These are phyloP conservation scores for Pilobolus umbonatus DNA, from an alignment of 192 early-diverging fungal species.

Conservation along the genomic window DNA sequence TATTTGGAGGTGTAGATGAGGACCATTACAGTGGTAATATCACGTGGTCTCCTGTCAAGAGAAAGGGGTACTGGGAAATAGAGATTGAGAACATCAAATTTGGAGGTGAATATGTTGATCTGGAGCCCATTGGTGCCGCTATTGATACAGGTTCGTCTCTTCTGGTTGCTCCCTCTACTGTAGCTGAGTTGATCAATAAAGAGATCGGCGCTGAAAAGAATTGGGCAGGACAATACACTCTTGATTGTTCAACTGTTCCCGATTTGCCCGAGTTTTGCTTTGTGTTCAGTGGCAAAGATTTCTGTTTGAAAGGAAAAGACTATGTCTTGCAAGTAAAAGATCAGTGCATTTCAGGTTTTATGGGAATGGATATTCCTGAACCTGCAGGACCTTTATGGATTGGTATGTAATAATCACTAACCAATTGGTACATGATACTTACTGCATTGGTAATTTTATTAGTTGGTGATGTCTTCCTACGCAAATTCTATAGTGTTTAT, in stretches of 20 bases:
- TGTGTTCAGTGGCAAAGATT: conserved; percentile 51
- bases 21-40: conserved; percentile 69
- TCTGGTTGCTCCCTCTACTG: conserved; percentile 69
- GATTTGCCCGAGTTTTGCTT: conserved; percentile 75
- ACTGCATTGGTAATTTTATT: no score
- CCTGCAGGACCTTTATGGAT: conserved; percentile 77
- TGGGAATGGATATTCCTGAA: conserved; percentile 88
- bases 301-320: conserved; percentile 56
- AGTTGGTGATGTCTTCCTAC: conserved; percentile 80
- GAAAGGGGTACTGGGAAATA: conserved; percentile 99
- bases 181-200: conserved; percentile 88
- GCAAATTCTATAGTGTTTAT: conserved; percentile 75
- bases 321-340: conserved; percentile 62
- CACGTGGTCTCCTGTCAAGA: conserved; percentile 78
- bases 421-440: no score
- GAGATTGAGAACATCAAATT: conserved; percentile 74
- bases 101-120: conserved; percentile 65
- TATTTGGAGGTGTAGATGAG: conserved; percentile 82
- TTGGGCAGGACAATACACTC: conserved; percentile 73
- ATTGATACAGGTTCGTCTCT: conserved; percentile 93
- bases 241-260: conserved; percentile 80
- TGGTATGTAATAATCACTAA: no score
- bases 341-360: conserved; percentile 77
- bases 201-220: conserved; percentile 92
- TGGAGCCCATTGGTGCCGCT: conserved; percentile 69